phyloP scores from a whole-genome alignment of 177 flowering plant species.

The Vitis hybrid region DNA sequence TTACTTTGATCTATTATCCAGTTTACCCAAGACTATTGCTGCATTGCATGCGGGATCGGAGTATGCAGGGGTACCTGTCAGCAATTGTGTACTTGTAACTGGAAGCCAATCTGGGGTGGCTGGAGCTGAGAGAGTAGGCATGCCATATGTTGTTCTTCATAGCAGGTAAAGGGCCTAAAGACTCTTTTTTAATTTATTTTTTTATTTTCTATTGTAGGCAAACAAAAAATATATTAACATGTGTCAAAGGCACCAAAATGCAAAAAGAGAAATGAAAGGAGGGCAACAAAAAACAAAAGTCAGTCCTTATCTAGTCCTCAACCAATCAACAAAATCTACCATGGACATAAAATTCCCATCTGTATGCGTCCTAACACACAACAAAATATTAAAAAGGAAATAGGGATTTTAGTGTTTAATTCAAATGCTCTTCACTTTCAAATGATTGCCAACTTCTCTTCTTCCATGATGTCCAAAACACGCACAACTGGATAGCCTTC shows the following conservation, averaged over 20 bases:
- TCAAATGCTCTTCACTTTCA: too few relatives aligned
- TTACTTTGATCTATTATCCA: conserved; percentile 25
- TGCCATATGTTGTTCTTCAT: conserved; percentile 79
- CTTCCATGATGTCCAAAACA: too few relatives aligned
- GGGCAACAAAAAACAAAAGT: too few relatives aligned
- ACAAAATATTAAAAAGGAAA: too few relatives aligned
- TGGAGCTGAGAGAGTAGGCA: conserved; percentile 69
- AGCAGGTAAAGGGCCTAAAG: conserved; percentile 54
- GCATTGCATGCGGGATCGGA: conserved; percentile 87
- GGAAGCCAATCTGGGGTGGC: conserved; percentile 78
- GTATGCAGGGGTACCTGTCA: conserved; percentile 57
- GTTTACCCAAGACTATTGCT: conserved; percentile 65
- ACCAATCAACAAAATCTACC: too few relatives aligned
- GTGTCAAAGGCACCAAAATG: too few relatives aligned
- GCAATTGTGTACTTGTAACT: conserved; percentile 69
- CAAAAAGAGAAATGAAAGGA: too few relatives aligned
- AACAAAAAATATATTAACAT: background rate
- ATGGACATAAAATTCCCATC: too few relatives aligned
- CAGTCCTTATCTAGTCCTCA: too few relatives aligned
- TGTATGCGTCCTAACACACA: too few relatives aligned
- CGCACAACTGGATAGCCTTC: too few relatives aligned
- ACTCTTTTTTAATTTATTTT: background rate
- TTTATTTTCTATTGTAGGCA: background rate
- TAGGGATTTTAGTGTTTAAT: background rate
- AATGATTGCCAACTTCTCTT: too few relatives aligned